These are phyloP conservation scores for Amanita muscaria DNA, from an alignment of 768 basidiomycete genomes.

Conservation along the genomic window DNA sequence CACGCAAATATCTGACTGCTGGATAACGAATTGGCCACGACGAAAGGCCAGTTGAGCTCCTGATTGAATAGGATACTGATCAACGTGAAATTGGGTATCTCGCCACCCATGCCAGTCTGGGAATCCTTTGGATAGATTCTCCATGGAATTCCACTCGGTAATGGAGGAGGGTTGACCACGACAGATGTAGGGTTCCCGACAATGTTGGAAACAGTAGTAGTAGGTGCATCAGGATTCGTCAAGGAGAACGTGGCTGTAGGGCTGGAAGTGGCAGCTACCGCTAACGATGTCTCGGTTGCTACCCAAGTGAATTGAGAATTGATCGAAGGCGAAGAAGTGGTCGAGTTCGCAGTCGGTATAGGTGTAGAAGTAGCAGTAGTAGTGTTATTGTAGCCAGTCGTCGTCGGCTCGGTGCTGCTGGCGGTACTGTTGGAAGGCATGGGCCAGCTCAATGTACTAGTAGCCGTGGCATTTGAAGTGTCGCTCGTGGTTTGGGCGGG, in stretches of 20 bases:
- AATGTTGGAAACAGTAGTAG: conserved; percentile 23
- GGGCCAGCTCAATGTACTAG: conserved; percentile 8
- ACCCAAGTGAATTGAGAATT: conserved; percentile 36
- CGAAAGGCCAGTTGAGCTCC: conserved; percentile 60
- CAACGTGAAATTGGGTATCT: conserved; percentile 32
- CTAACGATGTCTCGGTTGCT: conserved; percentile 34
- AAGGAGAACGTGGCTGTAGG: conserved; percentile 21
- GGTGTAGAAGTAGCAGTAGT: not conserved
- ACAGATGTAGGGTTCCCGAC: conserved; percentile 17
- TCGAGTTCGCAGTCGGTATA: conserved; percentile 4
- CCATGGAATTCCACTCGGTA: conserved; percentile 54
- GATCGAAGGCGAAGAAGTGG: conserved; percentile 14
- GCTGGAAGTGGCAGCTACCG: conserved; percentile 24
- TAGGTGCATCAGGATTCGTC: conserved; percentile 36
- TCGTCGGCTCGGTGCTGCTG: conserved; percentile 9
- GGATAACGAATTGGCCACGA: conserved; percentile 46
- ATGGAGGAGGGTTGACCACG: conserved; percentile 22
- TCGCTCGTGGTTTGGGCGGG: too few relatives aligned
- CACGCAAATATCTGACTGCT: conserved; percentile 73
- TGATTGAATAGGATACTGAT: conserved; percentile 60
- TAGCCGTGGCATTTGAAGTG: too few relatives aligned
- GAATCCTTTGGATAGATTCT: conserved; percentile 43
- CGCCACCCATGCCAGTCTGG: conserved; percentile 16
- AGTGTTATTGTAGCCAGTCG: conserved; percentile 16
- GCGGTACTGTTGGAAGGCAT: conserved; percentile 4